These are phyloP conservation scores for Teratosphaeria nubilosa DNA, from an alignment of 2,329 filamentous ascomycete species.

Conservation along the genomic window DNA sequence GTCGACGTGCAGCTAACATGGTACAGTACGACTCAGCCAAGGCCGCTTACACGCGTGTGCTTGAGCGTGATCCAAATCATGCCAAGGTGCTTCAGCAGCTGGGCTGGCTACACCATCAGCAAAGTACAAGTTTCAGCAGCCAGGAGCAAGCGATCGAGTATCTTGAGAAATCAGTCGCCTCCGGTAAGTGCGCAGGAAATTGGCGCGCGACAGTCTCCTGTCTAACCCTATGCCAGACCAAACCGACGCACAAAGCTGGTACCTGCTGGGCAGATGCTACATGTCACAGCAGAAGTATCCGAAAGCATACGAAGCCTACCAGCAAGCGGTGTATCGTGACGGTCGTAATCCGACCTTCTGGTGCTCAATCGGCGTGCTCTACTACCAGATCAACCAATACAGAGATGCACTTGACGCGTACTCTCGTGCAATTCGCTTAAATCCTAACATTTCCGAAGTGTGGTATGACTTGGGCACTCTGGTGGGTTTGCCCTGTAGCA, in stretches of 20 bases:
- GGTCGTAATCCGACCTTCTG: constrained; percentile 97
- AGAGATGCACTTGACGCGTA: constrained; percentile 95
- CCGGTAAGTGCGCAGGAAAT: constrained; percentile 51
- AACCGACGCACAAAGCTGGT: constrained; percentile 95
- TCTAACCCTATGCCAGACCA: constrained; percentile 53
- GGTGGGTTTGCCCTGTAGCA: constrained; percentile 47
- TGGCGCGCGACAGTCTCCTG: background rate
- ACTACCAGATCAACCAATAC: constrained; percentile 99
- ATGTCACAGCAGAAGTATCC: constrained; percentile 99
- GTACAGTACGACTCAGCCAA: constrained; percentile 83
- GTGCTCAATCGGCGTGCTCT: constrained; percentile 97
- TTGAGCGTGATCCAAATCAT: constrained; percentile 90
- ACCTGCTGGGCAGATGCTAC: constrained; percentile 91
- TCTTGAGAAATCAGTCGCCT: constrained; percentile 87
- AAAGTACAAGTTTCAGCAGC: constrained; percentile 80
- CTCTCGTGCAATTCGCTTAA: constrained; percentile 88
- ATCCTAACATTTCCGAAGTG: constrained; percentile 96
- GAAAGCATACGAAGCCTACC: constrained; percentile 96
- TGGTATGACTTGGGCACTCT: constrained; percentile 97
- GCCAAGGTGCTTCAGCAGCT: constrained; percentile 97
- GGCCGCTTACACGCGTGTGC: constrained; percentile 79
- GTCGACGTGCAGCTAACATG: constrained; percentile 18
- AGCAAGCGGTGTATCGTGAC: constrained; percentile 96
- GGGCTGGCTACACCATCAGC: constrained; percentile 94
- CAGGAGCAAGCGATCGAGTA: constrained; percentile 97